Base-by-base conservation (phyloP, 805 yeast species). In the Starmerella vitae region DNA sequence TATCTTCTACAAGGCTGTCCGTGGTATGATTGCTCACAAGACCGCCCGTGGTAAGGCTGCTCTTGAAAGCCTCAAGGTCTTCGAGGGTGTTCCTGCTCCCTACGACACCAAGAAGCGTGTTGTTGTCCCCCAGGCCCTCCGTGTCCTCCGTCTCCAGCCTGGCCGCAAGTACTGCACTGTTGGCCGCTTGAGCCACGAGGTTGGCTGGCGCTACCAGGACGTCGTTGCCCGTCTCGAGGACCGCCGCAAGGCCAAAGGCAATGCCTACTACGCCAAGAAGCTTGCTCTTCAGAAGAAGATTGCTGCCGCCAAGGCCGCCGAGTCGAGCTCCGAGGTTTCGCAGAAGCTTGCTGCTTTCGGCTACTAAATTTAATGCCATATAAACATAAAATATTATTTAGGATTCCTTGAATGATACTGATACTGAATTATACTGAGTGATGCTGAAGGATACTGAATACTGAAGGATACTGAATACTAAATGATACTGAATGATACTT, bases 11-110 rank as follows among this genome's bases (percentile, higher is more conserved):
- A 91, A 91, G 81, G 96, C 99, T 64, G 71, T 91, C 67, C 82
- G 94, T 68, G 99, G 99, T 74, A 91, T 91, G 99, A 73, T 91
- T 63, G 74, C 95, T 67, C 97, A 91, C 86, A 91, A 91, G 85
- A 91, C 98, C 58, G 91, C 97, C 60, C 91, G 97, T 73, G 99
- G 99, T 72, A 81, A 83, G 76, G 97, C 97, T 66, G 99, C 99
- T 62, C 71, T 91, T 65, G 97, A 86, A 76, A 86, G 96, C 74
- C 82, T 91, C 62, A 84, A 91, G 88, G 97, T 88, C 59, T 91
- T 83, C 63, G 98, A 91, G 74, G 99, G 99, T 80, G 77, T 91
- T 53, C 99, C 99, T 70, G 85, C 96, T 50, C 97, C 98, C 72
- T 91, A 81, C 72, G 98, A 91, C 91, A 84, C 78, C 75, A 83